phyloP scores from a whole-genome alignment of 768 basidiomycete species.

The Baorangia bicolor region DNA sequence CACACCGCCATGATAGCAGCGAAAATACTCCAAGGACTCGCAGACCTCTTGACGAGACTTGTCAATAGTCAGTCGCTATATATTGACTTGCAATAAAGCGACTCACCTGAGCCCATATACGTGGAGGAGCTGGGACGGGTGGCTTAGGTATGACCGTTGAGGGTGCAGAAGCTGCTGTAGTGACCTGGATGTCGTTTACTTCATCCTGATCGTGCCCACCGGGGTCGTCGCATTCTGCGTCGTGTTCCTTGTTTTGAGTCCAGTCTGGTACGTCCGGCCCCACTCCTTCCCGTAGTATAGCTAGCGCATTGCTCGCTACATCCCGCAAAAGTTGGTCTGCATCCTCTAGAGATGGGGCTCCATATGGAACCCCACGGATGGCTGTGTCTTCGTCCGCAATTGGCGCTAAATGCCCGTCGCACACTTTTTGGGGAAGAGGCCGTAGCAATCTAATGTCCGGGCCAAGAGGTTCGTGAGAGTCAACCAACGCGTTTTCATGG shows the following conservation, averaged over 20 bases:
- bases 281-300: conserved; percentile 2
- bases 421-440: conserved; percentile 23
- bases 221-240: conserved; percentile 13
- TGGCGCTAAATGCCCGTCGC: neutral
- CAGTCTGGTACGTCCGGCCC: conserved; percentile 19
- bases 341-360: conserved; percentile 10
- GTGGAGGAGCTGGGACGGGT: conserved; percentile 31
- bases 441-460: conserved; percentile 17
- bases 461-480: conserved; percentile 13
- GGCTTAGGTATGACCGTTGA: conserved; percentile 16
- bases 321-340: conserved; percentile 21
- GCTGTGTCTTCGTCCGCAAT: neutral
- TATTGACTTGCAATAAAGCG: neutral
- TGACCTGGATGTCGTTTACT: conserved; percentile 13
- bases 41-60: conserved; percentile 85
- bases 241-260: conserved; percentile 24
- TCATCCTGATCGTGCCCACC: conserved; percentile 8
- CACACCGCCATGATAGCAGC: conserved; percentile 78
- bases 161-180: neutral
- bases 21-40: conserved; percentile 68
- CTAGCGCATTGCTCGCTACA: conserved; percentile 14
- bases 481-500: neutral
- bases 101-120: conserved; percentile 47
- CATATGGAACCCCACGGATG: neutral
- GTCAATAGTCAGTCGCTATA: neutral